phyloP scores from a whole-genome alignment of 805 yeast species.

The Candida hispaniensis region DNA sequence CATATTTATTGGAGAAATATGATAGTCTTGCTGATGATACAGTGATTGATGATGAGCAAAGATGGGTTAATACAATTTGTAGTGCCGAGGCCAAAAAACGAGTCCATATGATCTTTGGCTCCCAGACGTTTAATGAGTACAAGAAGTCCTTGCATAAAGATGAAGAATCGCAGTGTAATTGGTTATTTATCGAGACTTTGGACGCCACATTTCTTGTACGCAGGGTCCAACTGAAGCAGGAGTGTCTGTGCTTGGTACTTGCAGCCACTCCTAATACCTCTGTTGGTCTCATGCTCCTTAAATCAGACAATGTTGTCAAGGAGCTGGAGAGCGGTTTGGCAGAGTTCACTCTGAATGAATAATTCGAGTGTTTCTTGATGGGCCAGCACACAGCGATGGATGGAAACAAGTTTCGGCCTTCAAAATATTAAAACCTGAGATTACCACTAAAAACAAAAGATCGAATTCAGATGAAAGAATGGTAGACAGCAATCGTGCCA shows the following conservation, averaged over 20 bases:
- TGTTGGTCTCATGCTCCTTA: slow-evolving; percentile 22
- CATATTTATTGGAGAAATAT: slow-evolving; percentile 3
- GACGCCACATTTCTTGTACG: slow-evolving; percentile 21
- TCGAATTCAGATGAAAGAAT: too few relatives aligned
- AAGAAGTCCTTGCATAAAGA: slow-evolving; percentile 3
- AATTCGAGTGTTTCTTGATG: too few relatives aligned
- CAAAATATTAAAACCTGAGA: too few relatives aligned
- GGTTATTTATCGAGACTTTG: slow-evolving; percentile 25
- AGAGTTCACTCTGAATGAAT: slow-evolving; percentile 20
- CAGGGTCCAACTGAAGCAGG: slow-evolving; percentile 16
- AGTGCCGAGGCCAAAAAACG: slow-evolving; percentile 25
- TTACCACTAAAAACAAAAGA: too few relatives aligned
- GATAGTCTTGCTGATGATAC: slow-evolving; percentile 13
- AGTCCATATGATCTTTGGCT: slow-evolving; percentile 26
- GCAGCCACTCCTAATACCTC: slow-evolving; percentile 26
- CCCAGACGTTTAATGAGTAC: slow-evolving; percentile 25
- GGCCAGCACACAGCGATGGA: too few relatives aligned
- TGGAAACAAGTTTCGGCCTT: too few relatives aligned
- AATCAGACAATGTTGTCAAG: slow-evolving; percentile 21
- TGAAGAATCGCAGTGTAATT: slow-evolving; percentile 18
- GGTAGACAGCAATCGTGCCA: too few relatives aligned
- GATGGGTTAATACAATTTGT: slow-evolving; percentile 21
- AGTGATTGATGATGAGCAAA: slow-evolving; percentile 19
- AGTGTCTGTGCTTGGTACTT: slow-evolving; percentile 21
- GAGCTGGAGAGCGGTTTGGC: slow-evolving; percentile 22